These are phyloP conservation scores for Collybiopsis luxurians DNA, from an alignment of 768 basidiomycete species.

Conservation along the genomic window DNA sequence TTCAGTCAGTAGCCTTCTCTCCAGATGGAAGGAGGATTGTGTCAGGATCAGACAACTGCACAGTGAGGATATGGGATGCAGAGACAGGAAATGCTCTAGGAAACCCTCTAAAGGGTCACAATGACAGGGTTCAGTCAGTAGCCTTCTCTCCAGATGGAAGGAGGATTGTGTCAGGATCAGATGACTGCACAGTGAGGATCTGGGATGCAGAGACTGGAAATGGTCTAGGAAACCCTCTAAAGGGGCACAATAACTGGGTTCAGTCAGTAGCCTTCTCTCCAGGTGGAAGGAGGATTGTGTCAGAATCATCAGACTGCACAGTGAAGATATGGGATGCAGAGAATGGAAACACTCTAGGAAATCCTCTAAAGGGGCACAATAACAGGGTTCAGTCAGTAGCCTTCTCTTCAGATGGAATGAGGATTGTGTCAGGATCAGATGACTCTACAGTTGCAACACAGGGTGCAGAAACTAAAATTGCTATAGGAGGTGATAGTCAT, in stretches of 20 bases:
- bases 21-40: too few relatives aligned
- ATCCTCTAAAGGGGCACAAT: not conserved
- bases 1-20: not conserved
- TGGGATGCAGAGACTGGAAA: too few relatives aligned
- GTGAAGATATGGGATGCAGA: not conserved
- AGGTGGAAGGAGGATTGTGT: too few relatives aligned
- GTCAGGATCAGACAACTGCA: not conserved
- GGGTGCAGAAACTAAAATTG: too few relatives aligned
- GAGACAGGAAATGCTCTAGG: not conserved
- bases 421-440: too few relatives aligned
- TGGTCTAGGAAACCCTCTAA: too few relatives aligned
- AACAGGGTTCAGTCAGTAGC: not conserved
- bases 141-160: slow-evolving; percentile 4
- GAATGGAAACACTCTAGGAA: not conserved
- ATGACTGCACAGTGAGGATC: too few relatives aligned
- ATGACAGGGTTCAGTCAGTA: not conserved
- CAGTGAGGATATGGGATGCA: not conserved
- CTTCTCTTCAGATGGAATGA: not conserved
- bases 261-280: too few relatives aligned
- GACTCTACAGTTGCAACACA: too few relatives aligned
- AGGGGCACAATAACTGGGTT: too few relatives aligned
- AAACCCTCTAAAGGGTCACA: not conserved
- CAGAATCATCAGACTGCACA: not conserved
- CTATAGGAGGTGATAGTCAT: too few relatives aligned
- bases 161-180: too few relatives aligned